phyloP scores from a whole-genome alignment of 768 basidiomycete species.

The Lactarius deliciosus region DNA sequence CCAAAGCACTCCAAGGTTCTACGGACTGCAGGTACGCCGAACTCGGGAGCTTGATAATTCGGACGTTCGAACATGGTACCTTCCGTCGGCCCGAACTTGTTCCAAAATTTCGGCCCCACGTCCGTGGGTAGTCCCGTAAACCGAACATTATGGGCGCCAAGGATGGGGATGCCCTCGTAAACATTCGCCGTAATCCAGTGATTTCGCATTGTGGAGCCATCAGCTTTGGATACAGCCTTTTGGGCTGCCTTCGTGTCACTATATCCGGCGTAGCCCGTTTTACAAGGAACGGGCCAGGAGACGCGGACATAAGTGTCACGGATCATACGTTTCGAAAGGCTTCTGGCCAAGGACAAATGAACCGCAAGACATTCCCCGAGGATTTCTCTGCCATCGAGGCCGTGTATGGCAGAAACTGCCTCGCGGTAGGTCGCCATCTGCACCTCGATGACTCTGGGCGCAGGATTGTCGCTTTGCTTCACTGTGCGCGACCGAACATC shows the following conservation, averaged over 20 bases:
- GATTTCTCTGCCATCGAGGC: constrained; percentile 48
- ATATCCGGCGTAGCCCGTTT: constrained; percentile 65
- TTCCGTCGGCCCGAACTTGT: constrained; percentile 46
- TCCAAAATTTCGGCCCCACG: constrained; percentile 43
- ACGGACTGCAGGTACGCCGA: constrained; percentile 41
- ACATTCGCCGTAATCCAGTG: constrained; percentile 47
- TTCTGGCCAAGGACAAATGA: constrained; percentile 46
- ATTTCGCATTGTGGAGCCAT: constrained; percentile 40
- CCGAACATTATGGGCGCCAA: constrained; percentile 60
- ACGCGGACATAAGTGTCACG: constrained; percentile 57
- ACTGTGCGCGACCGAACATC: constrained; percentile 36
- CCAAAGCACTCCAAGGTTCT: constrained; percentile 42
- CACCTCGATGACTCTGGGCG: constrained; percentile 40
- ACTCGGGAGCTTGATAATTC: constrained; percentile 42
- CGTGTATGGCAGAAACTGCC: constrained; percentile 52
- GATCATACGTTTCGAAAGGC: constrained; percentile 41
- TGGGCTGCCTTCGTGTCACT: constrained; percentile 47
- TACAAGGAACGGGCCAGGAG: constrained; percentile 57
- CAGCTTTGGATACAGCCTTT: constrained; percentile 47
- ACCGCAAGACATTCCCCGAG: constrained; percentile 45
- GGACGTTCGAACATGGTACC: constrained; percentile 53
- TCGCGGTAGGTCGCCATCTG: constrained; percentile 49
- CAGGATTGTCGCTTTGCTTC: background rate
- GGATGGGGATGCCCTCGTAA: constrained; percentile 57
- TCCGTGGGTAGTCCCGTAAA: constrained; percentile 54